Percentiles rank a stretch among this genome's conserved stretches.
Evolutionary conservation across 768 basidiomycete genomes (phyloP).

Genomic region (Trametes punicea): DNA sequence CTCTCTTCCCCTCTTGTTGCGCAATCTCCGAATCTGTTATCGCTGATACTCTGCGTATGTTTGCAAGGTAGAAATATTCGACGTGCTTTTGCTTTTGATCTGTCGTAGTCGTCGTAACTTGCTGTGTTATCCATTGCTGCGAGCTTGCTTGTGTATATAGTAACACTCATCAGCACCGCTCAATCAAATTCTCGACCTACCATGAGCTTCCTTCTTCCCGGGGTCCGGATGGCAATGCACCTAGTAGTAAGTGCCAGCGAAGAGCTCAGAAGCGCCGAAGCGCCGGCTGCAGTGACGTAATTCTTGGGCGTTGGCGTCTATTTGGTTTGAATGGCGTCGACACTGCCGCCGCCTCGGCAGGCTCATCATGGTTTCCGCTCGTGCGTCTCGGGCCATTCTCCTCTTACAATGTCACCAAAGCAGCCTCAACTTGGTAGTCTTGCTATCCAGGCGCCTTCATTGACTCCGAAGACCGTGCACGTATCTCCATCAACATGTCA

Average conservation of each 20-base stretch:
- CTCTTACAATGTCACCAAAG: constrained; percentile 36
- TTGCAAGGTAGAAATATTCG: too few species aligned
- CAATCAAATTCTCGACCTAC: constrained; percentile 1
- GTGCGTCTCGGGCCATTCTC: background rate
- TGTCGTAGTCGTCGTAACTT: background rate
- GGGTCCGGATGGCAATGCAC: background rate
- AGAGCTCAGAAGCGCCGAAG: background rate
- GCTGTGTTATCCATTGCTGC: background rate
- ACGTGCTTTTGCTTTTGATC: background rate
- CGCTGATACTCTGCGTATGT: too few species aligned
- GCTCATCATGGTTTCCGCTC: background rate
- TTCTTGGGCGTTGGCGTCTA: background rate
- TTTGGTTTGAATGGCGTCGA: too few species aligned
- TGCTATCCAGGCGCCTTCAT: constrained; percentile 62
- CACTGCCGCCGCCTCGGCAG: too few species aligned
- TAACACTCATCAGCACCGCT: background rate
- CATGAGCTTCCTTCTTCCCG: background rate
- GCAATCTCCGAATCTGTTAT: too few species aligned
- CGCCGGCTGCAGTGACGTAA: background rate
- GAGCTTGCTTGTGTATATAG: background rate
- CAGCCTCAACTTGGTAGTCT: constrained; percentile 59
- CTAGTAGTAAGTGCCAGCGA: background rate
- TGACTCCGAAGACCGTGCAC: constrained; percentile 60
- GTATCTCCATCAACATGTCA: constrained; percentile 73
- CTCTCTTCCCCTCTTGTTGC: too few species aligned